Conservation (phyloP, 208 protist genomes). For the Leptomonas seymouri region DNA sequence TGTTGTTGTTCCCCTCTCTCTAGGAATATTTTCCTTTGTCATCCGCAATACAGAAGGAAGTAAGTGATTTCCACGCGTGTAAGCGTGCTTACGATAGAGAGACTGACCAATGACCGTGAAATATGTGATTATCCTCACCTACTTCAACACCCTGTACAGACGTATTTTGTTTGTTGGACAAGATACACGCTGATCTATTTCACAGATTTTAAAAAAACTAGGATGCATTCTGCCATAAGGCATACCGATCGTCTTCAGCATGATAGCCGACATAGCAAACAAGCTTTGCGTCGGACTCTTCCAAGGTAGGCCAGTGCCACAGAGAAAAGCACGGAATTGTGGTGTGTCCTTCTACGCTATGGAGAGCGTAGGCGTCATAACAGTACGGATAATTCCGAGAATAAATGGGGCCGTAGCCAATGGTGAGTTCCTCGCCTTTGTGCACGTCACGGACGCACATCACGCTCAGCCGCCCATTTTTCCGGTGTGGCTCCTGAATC, state of each 20-base stretch:
- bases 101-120: not conserved
- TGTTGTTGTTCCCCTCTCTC: no score
- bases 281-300: constrained; percentile 60
- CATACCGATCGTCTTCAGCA: constrained; percentile 41
- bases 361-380: constrained; percentile 85
- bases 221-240: constrained; percentile 34
- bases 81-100: not conserved
- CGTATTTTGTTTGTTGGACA: not conserved
- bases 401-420: constrained; percentile 87
- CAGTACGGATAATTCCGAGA: constrained; percentile 69
- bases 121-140: not conserved
- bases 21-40: no score
- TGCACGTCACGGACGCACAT: constrained; percentile 71
- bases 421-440: constrained; percentile 80
- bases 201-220: not conserved
- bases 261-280: constrained; percentile 66
- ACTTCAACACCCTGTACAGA: not conserved
- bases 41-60: constrained; percentile 3
- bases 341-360: constrained; percentile 45
- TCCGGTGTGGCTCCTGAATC: constrained; percentile 77
- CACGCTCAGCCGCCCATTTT: constrained; percentile 73
- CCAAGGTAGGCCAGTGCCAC: constrained; percentile 69
- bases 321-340: constrained; percentile 57
- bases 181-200: not conserved
- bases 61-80: not conserved